Percentiles rank a stretch among this genome's conserved stretches.
These are phyloP conservation scores for Symbiodinium natans DNA, from an alignment of 73 alveolate genomes.

Conservation along the genomic window DNA sequence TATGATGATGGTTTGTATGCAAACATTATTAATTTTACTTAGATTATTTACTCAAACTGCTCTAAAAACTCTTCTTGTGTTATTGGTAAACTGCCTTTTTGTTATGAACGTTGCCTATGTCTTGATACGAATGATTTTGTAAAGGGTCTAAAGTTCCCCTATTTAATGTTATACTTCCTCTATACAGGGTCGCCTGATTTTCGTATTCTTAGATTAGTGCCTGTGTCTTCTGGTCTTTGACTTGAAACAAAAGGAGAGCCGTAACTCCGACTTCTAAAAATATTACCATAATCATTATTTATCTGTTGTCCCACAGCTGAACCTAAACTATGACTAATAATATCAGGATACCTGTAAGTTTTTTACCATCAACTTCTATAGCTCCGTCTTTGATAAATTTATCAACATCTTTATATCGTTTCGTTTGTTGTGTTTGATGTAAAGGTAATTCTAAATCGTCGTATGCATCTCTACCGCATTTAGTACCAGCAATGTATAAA, in stretches of 20 bases:
- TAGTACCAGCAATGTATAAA: neutral
- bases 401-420: neutral
- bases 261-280: neutral
- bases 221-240: neutral
- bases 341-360: neutral
- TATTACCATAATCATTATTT: neutral
- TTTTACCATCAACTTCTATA: neutral
- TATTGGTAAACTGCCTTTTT: neutral
- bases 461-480: neutral
- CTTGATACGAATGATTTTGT: neutral
- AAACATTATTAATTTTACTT: neutral
- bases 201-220: neutral
- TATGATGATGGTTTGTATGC: neutral
- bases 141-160: neutral
- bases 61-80: neutral
- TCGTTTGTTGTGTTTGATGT: neutral
- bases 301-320: neutral
- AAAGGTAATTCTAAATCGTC: neutral
- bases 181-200: neutral
- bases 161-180: neutral
- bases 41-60: neutral
- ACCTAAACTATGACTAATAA: neutral
- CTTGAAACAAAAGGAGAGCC: neutral
- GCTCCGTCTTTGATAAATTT: neutral
- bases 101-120: neutral